phyloP scores from a whole-genome alignment of 2,329 filamentous ascomycete genomes.

The Tolypocladium capitatum region DNA sequence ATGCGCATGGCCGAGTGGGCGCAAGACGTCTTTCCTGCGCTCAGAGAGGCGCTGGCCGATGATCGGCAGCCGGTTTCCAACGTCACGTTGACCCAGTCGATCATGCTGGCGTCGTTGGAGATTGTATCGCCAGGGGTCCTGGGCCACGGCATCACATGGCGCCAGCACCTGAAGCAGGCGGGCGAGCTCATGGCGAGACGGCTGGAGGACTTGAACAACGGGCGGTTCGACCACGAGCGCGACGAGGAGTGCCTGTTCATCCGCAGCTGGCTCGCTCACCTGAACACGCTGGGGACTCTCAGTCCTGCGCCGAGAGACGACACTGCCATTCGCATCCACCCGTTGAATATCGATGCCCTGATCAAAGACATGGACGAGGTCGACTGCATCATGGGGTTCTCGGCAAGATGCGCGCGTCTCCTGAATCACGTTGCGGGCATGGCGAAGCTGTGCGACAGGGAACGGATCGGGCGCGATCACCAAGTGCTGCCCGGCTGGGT shows the following conservation, averaged over 20 bases:
- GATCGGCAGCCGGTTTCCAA: slow-evolving; percentile 53
- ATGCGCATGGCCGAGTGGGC: slow-evolving; percentile 73
- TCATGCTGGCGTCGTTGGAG: slow-evolving; percentile 74
- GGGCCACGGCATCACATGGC: slow-evolving; percentile 69
- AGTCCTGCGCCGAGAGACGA: slow-evolving; percentile 34
- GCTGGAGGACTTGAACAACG: slow-evolving; percentile 18
- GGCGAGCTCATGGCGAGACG: slow-evolving; percentile 61
- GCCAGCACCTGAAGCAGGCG: slow-evolving; percentile 62
- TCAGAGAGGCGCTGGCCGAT: slow-evolving; percentile 53
- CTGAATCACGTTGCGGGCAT: slow-evolving; percentile 61
- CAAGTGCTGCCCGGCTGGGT: slow-evolving; percentile 36
- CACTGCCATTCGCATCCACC: not conserved
- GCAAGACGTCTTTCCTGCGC: slow-evolving; percentile 60
- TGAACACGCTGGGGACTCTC: slow-evolving; percentile 66
- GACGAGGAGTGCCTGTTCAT: slow-evolving; percentile 59
- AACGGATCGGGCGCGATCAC: slow-evolving; percentile 41
- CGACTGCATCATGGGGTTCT: slow-evolving; percentile 58
- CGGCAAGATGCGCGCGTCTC: slow-evolving; percentile 61
- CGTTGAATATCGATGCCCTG: not conserved
- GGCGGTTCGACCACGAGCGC: slow-evolving; percentile 26
- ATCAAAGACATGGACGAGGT: slow-evolving; percentile 41
- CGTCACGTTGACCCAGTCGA: slow-evolving; percentile 63
- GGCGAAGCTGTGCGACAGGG: slow-evolving; percentile 52
- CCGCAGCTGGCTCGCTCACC: slow-evolving; percentile 70
- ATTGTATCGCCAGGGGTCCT: slow-evolving; percentile 75